Percentiles rank a stretch among this genome's conserved stretches.
Evolutionary conservation across 306 rosid genomes (phyloP).

Genomic region (Castanea mollissima): DNA sequence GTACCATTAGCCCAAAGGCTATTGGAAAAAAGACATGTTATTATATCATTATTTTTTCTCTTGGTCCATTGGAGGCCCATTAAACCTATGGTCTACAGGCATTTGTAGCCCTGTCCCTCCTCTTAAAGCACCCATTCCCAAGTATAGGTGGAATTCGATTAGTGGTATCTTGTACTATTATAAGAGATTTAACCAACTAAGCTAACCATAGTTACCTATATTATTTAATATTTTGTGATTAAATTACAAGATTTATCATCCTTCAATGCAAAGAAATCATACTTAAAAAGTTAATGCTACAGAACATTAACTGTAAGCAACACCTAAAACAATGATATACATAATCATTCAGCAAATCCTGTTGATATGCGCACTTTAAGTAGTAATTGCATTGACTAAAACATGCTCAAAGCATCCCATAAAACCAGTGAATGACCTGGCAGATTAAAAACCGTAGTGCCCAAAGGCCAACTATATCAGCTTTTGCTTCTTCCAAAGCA

Average conservation of each 20-base stretch:
- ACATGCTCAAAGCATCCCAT: not conserved
- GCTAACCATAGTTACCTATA: too few relatives aligned
- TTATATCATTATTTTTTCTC: not conserved
- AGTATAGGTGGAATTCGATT: not conserved
- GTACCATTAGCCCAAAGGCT: not conserved
- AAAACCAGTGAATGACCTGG: slow-evolving; percentile 46
- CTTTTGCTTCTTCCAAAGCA: slow-evolving; percentile 95
- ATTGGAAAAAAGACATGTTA: not conserved
- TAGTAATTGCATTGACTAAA: not conserved
- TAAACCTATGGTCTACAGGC: not conserved
- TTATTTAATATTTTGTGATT: not conserved
- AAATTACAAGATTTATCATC: not conserved
- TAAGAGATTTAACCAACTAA: not conserved
- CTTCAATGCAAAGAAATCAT: not conserved
- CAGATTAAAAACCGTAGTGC: slow-evolving; percentile 69
- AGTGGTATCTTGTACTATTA: not conserved
- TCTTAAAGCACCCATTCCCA: not conserved
- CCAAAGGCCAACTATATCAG: slow-evolving; percentile 98
- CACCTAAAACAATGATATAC: not conserved
- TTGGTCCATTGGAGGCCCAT: not conserved
- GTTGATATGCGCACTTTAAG: not conserved
- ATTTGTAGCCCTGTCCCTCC: not conserved
- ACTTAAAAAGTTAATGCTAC: not conserved
- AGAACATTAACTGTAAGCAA: not conserved
- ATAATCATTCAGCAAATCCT: not conserved